Evolutionary conservation across 352 stramenopile species (phyloP).

Genomic region (Phytophthora syringae): DNA sequence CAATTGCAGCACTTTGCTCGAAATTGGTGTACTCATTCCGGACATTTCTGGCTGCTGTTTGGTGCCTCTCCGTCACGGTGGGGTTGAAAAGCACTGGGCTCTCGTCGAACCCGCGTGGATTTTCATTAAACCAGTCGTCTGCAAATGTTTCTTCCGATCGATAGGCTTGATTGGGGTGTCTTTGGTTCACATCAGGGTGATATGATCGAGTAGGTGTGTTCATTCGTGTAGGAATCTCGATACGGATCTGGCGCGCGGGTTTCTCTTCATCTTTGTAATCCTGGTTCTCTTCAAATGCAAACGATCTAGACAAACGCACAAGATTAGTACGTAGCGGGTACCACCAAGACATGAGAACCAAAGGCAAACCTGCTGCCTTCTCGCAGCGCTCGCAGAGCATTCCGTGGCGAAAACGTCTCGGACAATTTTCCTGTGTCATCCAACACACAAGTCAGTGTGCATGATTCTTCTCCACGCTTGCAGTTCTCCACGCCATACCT

Average conservation of each 20-base stretch:
- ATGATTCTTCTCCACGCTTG: not conserved
- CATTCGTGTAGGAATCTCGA: conserved; percentile 32
- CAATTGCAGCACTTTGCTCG: not conserved
- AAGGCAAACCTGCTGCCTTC: conserved; percentile 52
- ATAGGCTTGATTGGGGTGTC: conserved; percentile 10
- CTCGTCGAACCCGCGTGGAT: conserved; percentile 1
- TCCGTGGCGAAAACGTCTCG: conserved; percentile 68
- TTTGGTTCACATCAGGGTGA: conserved; percentile 3
- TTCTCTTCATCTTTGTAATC: conserved; percentile 27
- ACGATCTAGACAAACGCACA: conserved; percentile 14
- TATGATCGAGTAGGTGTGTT: conserved; percentile 5
- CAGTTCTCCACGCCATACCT: conserved; percentile 28
- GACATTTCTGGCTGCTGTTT: not conserved
- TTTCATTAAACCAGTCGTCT: conserved; percentile 14
- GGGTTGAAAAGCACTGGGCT: not conserved
- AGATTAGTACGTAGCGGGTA: not conserved
- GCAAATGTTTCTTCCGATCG: conserved; percentile 9
- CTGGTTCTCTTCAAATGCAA: conserved; percentile 32
- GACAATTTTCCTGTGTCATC: conserved; percentile 53
- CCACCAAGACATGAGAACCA: not conserved
- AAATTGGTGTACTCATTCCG: conserved; percentile 7
- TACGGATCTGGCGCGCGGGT: conserved; percentile 23
- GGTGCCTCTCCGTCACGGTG: not conserved
- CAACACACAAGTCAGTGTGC: not conserved
- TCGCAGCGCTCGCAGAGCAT: conserved; percentile 46